Base-by-base conservation (phyloP, 73 alveolate species). In the Chromera velia region DNA sequence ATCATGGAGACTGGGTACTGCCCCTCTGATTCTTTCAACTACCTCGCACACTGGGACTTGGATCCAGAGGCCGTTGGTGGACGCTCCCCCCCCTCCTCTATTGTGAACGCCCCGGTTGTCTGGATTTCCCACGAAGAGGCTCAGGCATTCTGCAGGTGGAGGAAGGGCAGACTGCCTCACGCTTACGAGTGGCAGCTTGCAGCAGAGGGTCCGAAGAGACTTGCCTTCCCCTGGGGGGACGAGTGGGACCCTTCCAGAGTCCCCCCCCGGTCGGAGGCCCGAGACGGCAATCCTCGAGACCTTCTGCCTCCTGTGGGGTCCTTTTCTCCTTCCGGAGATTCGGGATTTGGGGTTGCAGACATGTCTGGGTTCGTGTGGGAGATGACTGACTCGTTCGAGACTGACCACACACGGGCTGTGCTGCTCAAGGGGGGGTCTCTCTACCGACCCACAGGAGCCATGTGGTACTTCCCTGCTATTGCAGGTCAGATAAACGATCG, bases 141-240 rank as follows among this genome's bases (percentile, higher is more conserved):
- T 13, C 65, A 19, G n/a, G 65, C 65, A 19, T 46, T 13, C 19
- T 46, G 65, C 19, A 46, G 65, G 65, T 46, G 65, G 65, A 19
- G 65, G 19, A 19, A 19, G 9, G 19, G 65, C 65, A 10, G 65
- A 46, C 19, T 46, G 65, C 65, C 65, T 46, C 65, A 46, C 19
- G 19, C 76, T 31, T 77, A 68, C 27, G 84, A 77, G 72, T 77
- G 84, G 84, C 84, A 67, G 18, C 33, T 34, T 30, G 84, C 78
- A 22, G 84, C 84, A 7, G 78, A 77, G 40, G 84, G 84, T 22
- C 68, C 7, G 31, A 77, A 77, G 34, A 77, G 84, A 0, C 75
- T 55, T 28, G 32, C 29, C 22, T 77, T 67, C 45, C 84, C 84
- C 6, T 77, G 84, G 84, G 84, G 84, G 29, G 22, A 77, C 30